phyloP scores from a whole-genome alignment of 352 stramenopile genomes.

The Phytophthora hibernalis region DNA sequence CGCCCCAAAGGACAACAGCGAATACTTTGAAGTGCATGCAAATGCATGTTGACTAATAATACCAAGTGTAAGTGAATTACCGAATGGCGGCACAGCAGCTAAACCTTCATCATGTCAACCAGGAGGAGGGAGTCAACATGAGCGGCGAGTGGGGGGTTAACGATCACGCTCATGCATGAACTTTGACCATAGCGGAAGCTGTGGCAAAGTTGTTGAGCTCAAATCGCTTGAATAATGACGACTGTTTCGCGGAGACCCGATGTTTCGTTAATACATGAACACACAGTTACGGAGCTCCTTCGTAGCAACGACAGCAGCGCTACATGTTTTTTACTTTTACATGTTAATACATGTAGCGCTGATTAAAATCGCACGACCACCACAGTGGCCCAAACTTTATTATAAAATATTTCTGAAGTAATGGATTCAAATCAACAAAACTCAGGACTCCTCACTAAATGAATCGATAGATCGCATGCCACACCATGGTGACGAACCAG shows the following conservation, averaged over 20 bases:
- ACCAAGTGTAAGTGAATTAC: too few species aligned
- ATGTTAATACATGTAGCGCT: too few species aligned
- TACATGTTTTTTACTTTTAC: too few species aligned
- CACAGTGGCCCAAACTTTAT: background rate
- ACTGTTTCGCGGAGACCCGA: slow-evolving; percentile 18
- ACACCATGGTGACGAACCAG: background rate
- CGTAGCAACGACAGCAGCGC: background rate
- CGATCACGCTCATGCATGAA: too few species aligned
- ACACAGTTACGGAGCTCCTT: slow-evolving; percentile 1
- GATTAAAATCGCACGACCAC: slow-evolving; percentile 10
- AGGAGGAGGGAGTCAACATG: too few species aligned
- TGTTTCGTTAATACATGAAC: slow-evolving; percentile 14
- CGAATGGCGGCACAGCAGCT: background rate
- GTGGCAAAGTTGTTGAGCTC: background rate
- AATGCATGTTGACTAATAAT: too few species aligned
- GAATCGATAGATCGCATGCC: too few species aligned
- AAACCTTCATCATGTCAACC: too few species aligned
- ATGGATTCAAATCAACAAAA: slow-evolving; percentile 12
- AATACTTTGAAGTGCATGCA: too few species aligned
- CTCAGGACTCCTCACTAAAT: too few species aligned
- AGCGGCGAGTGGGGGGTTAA: too few species aligned
- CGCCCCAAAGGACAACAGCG: too few species aligned
- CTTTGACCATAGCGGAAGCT: slow-evolving; percentile 19
- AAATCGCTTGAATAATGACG: slow-evolving; percentile 1
- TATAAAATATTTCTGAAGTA: slow-evolving; percentile 1